Evolutionary conservation across 2,329 filamentous ascomycete species (phyloP), one percentile per base, ranked within the genome.

Genomic region (Neofusicoccum parvum): DNA sequence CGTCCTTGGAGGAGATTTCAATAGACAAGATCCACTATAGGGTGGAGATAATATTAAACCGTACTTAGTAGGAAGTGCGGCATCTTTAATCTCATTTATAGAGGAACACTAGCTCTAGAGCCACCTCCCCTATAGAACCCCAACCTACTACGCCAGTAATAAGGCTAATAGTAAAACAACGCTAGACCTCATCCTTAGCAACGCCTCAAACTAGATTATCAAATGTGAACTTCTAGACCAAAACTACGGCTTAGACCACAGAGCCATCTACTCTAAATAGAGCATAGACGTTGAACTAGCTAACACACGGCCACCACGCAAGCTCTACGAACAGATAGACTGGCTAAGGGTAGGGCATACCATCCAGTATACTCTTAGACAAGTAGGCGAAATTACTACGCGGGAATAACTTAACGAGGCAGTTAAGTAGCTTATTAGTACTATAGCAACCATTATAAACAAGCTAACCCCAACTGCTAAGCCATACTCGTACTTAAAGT

Each of bases 201-300:
- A 32, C 56, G 12, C 34, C 15, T 10, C 39, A 23, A 37, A 62
- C 12, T 1, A 39, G 2, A 15, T 62, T n/a, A 14, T 62, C 15
- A 62, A 62, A 49, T 62, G 41, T 27, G 12, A 23, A 7, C 45
- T 62, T n/a, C 15, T 45, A 37, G 37, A 46, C 32, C 20, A 62
- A 27, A 62, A 49, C 58, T 62, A 62, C 58, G 45, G 58, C 20
- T 62, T 41, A 32, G 58, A 62, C 45, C 41, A 62, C 27, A 11
- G 58, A 11, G 58, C 58, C 5, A 62, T n/a, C 20, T 32, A 3
- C 43, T 62, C 58, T n/a, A n/a, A n/a, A n/a, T n/a, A n/a, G n/a
- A n/a, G n/a, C n/a, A n/a, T n/a, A n/a, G n/a, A n/a, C n/a, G n/a
- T n/a, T n/a, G n/a, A n/a, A n/a, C n/a, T n/a, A n/a, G n/a, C n/a